Conservation (phyloP, 78 protist species). For the Tieghemostelium lacteum region DNA sequence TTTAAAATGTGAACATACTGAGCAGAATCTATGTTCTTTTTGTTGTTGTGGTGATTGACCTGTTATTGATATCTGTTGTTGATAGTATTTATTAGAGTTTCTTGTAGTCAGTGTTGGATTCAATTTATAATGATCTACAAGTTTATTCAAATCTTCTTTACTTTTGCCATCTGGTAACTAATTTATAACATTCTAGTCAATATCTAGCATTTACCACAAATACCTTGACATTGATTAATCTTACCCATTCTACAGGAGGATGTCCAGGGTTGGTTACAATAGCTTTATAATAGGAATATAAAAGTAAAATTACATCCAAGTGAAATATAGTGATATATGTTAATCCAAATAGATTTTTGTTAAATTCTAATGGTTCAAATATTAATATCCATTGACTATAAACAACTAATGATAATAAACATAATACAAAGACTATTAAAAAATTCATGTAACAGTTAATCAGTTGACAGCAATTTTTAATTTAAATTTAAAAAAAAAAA, state of each 20-base stretch:
- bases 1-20: slow-evolving; percentile 42
- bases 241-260: slow-evolving; percentile 1
- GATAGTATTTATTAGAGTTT: neutral
- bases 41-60: neutral
- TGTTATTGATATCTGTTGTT: slow-evolving; percentile 6
- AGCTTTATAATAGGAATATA: neutral
- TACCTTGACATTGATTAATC: neutral
- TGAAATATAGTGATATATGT: slow-evolving; percentile 11
- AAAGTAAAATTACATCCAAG: neutral
- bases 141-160: neutral
- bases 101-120: neutral
- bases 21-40: slow-evolving; percentile 9
- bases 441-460: neutral
- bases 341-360: neutral
- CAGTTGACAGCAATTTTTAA: neutral
- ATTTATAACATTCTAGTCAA: neutral
- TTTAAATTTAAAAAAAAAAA: too few relatives aligned
- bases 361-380: slow-evolving; percentile 8
- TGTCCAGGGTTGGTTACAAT: neutral
- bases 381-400: slow-evolving; percentile 22
- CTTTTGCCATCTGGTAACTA: slow-evolving; percentile 46
- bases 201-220: neutral
- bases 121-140: slow-evolving; percentile 5
- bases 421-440: neutral
- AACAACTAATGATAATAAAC: neutral